Evolutionary conservation across 148 eudicot species (phyloP).

Genomic region (Salicornia ramosissima): DNA sequence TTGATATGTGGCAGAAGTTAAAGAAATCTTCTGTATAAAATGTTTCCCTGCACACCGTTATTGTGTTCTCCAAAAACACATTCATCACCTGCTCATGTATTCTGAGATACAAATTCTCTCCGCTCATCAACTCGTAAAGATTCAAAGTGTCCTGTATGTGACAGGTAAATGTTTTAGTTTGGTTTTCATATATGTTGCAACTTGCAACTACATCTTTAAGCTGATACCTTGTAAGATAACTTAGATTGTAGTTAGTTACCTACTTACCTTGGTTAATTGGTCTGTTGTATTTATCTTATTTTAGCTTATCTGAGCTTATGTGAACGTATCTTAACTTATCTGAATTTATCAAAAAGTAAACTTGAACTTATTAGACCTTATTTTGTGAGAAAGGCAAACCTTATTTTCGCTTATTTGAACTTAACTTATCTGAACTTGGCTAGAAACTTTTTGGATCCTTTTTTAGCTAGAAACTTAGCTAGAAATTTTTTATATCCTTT

Average conservation of each 20-base stretch:
- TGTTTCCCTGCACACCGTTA: not conserved
- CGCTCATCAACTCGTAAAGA: conserved; percentile 1
- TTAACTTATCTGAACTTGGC: no score
- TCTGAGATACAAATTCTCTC: no score
- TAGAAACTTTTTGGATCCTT: no score
- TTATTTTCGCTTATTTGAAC: no score
- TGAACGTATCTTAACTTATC: no score
- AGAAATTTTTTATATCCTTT: not conserved
- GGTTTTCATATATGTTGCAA: no score
- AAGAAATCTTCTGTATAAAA: conserved; percentile 28
- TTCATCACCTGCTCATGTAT: not conserved
- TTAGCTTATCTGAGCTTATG: no score
- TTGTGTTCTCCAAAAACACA: not conserved
- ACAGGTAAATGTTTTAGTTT: conserved; percentile 8
- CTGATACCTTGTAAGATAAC: not conserved
- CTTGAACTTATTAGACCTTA: no score
- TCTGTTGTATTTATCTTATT: no score
- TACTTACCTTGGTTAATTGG: conserved; percentile 1
- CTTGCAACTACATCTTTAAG: not conserved
- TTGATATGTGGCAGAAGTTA: conserved; percentile 45
- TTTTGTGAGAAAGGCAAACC: no score
- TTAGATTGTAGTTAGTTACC: not conserved
- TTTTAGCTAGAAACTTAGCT: no score
- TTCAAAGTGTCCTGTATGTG: not conserved
- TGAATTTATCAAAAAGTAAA: no score